A percentile compares a stretch with the other conserved stretches of the same genome.
These are phyloP conservation scores for Paulownia fortunei DNA, from an alignment of 257 asterid species.

Conservation along the genomic window DNA sequence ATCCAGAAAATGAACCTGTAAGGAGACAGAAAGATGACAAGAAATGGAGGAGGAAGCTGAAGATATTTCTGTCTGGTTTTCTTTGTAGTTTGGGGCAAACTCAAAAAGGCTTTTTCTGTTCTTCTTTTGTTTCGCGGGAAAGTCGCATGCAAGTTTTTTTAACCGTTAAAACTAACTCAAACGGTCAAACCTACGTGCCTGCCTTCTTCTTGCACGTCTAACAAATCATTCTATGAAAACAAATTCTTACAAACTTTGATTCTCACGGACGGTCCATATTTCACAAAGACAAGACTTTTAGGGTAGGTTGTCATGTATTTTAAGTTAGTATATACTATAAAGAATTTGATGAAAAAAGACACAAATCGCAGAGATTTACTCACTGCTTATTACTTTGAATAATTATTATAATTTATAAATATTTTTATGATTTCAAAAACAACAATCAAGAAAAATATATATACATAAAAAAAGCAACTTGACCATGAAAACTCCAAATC, in stretches of 20 bases:
- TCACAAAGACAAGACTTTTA: too few species aligned
- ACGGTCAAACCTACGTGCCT: slow-evolving; percentile 26
- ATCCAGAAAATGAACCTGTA: slow-evolving; percentile 18
- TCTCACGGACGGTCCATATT: not conserved
- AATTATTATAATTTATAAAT: too few species aligned
- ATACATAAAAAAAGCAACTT: too few species aligned
- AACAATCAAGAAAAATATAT: too few species aligned
- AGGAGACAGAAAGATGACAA: slow-evolving; percentile 25
- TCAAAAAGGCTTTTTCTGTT: not conserved
- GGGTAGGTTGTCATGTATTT: too few species aligned
- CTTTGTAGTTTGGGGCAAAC: slow-evolving; percentile 8
- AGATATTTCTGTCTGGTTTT: slow-evolving; percentile 20
- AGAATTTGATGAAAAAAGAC: too few species aligned
- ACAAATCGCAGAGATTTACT: too few species aligned
- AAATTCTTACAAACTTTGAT: not conserved
- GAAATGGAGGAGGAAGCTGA: not conserved
- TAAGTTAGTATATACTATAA: too few species aligned
- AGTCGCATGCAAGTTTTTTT: slow-evolving; percentile 32
- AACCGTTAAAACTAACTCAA: slow-evolving; percentile 36
- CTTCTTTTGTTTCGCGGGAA: slow-evolving; percentile 44
- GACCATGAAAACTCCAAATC: too few species aligned
- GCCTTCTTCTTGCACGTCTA: slow-evolving; percentile 41
- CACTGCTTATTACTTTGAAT: too few species aligned
- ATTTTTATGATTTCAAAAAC: too few species aligned
- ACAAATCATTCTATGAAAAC: not conserved